These are phyloP conservation scores for Xanthoconium stramineum DNA, from an alignment of 768 basidiomycete species.

Conservation along the genomic window DNA sequence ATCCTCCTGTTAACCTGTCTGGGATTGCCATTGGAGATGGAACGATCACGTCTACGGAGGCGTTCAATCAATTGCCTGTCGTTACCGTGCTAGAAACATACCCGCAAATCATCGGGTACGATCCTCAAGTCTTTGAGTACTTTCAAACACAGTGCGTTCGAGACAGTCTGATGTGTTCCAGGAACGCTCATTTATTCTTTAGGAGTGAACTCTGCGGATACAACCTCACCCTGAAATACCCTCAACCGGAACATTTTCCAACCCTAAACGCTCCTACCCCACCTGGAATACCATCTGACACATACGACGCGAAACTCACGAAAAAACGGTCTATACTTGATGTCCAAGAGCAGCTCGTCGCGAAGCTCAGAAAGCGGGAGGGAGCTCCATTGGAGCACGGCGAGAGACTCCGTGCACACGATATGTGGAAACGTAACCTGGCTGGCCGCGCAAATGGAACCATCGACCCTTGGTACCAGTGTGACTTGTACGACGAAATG, in stretches of 20 bases:
- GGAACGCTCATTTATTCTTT: not conserved
- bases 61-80: constrained; percentile 52
- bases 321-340: constrained; percentile 12
- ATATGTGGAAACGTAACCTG: constrained; percentile 45
- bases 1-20: constrained; percentile 63
- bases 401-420: constrained; percentile 21
- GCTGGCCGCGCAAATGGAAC: constrained; percentile 50
- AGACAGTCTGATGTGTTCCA: not conserved
- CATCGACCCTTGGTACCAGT: constrained; percentile 60
- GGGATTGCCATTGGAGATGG: constrained; percentile 72
- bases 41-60: constrained; percentile 44
- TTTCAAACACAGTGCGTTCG: constrained; percentile 61
- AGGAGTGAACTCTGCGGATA: constrained; percentile 64
- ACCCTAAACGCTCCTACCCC: not conserved
- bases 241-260: constrained; percentile 53
- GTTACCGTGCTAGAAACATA: constrained; percentile 66
- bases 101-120: constrained; percentile 72
- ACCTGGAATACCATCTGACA: not conserved
- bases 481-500: constrained; percentile 57
- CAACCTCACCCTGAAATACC: constrained; percentile 66
- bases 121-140: constrained; percentile 61
- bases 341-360: constrained; percentile 1
- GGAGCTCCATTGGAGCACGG: constrained; percentile 9
- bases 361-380: constrained; percentile 9
- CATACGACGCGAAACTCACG: not conserved